A percentile compares a stretch with the other conserved stretches of the same genome.
Conservation (phyloP, 73 alveolate species). For the Durusdinium trenchii region DNA sequence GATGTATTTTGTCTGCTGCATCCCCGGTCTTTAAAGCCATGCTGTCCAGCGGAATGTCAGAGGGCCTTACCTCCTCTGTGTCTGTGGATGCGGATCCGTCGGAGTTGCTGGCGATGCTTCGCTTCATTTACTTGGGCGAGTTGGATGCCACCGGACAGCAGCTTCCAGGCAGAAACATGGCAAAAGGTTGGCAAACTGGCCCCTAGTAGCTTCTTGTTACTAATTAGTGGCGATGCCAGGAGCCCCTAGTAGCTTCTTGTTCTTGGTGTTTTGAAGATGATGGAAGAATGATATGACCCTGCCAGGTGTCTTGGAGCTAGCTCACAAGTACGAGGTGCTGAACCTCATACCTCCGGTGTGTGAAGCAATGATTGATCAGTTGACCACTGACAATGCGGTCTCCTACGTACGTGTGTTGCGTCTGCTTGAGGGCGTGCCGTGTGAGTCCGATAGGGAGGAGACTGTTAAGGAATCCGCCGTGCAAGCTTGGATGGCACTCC, state of each 20-base stretch:
- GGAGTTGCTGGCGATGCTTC: constrained; percentile 73
- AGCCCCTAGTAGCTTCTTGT: not conserved
- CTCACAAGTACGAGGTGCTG: constrained; percentile 70
- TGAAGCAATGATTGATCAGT: constrained; percentile 79
- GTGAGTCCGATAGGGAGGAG: not conserved
- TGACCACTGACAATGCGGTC: constrained; percentile 66
- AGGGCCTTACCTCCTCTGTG: constrained; percentile 26
- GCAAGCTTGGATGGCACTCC: constrained; percentile 80
- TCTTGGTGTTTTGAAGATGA: not conserved
- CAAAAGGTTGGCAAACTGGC: not conserved
- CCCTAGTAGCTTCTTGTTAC: not conserved
- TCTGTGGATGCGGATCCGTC: constrained; percentile 70
- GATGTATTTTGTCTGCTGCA: constrained; percentile 70
- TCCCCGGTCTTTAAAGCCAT: constrained; percentile 91
- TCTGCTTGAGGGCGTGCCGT: constrained; percentile 9
- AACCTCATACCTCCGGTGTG: constrained; percentile 52
- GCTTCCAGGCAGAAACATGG: constrained; percentile 28
- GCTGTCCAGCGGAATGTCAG: constrained; percentile 77
- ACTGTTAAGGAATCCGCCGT: not conserved
- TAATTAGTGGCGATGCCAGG: not conserved
- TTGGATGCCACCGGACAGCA: constrained; percentile 82
- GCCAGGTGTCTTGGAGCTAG: constrained; percentile 73
- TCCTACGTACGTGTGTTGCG: constrained; percentile 76
- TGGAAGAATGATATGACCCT: not conserved
- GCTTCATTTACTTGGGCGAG: constrained; percentile 72